Base-by-base conservation (phyloP, 345 rosid species). In the Murraya koenigii region DNA sequence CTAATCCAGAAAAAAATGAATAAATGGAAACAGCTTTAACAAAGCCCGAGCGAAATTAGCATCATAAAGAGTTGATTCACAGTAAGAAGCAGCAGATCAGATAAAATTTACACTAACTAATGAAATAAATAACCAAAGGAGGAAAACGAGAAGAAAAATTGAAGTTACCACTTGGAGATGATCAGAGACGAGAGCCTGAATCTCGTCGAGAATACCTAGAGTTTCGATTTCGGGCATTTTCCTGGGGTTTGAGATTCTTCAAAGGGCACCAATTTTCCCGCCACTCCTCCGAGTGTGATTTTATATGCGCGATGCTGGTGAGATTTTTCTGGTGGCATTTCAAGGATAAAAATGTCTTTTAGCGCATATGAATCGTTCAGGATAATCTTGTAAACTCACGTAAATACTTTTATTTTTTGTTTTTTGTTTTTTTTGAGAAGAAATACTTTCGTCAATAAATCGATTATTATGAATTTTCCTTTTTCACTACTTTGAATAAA, bases 111-210 rank as follows among this genome's bases (percentile, higher is more conserved):
- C 38, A 30, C 0, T 39, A 15, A 17, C 60, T 0, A 41, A 41
- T 1, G 65, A 32, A 58, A 44, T 1, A n/a, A 69, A 69, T 0
- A 30, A 32, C 1, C 8, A 5, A 52, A 49, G 9, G 11, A 58
- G 28, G 3, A 49, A 56, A 80, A 69, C 30, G 30, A 67, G 49
- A 64, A 39, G 22, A 65, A 59, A 63, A 68, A 56, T 11, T 8
- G 67, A 69, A 28, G 55, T 80, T 88, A 92, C 97, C 88, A 90
- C 94, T 95, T 91, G 93, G 60, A 89, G 87, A 60, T 89, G 87
- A 87, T 92, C 98, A 65, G 92, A 90, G 67, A 95, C 94, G 60
- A 92, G 89, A 75, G 92, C 81, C 65, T 90, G 84, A 80, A 93
- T 84, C 84, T 95, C 93, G 28, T 88, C 89, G 70, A 89, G 85